phyloP scores from a whole-genome alignment of 2,329 filamentous ascomycete genomes.

The Sporothrix pseudoabietina region DNA sequence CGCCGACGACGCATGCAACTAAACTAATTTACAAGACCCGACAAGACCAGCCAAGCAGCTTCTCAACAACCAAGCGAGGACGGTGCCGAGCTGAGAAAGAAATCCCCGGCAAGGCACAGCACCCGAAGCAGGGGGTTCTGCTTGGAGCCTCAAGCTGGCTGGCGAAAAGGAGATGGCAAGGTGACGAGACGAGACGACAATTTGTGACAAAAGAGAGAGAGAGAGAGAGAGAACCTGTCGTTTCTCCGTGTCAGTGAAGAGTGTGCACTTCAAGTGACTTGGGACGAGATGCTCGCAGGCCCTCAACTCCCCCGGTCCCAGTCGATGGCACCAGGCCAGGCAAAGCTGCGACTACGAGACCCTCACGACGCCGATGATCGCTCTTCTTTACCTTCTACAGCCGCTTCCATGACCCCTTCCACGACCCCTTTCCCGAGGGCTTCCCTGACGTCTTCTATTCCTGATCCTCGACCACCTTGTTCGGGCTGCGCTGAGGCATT shows the following conservation, averaged over 20 bases:
- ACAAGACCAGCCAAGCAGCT: not conserved
- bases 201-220: not conserved
- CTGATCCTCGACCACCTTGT: constrained; percentile 3
- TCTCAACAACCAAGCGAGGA: constrained; percentile 13
- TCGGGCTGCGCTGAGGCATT: not conserved
- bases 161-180: not conserved
- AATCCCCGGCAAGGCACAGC: not conserved
- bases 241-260: constrained; percentile 12
- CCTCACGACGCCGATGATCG: constrained; percentile 14
- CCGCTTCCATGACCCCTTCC: constrained; percentile 18
- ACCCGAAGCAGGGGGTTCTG: not conserved
- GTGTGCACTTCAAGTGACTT: not conserved
- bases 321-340: constrained; percentile 20
- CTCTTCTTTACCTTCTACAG: constrained; percentile 2
- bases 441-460: not conserved
- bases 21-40: not conserved
- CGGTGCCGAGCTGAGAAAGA: constrained; percentile 21
- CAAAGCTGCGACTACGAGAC: constrained; percentile 16
- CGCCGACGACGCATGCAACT: constrained; percentile 11
- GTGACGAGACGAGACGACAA: not conserved
- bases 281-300: constrained; percentile 4
- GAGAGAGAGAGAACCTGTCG: not conserved
- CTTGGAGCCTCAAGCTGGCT: not conserved
- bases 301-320: constrained; percentile 19
- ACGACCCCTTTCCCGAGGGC: not conserved